Evolutionary conservation across 352 stramenopile species (phyloP), one percentile per base, ranked within the genome.

Genomic region (Phytophthora quininea): DNA sequence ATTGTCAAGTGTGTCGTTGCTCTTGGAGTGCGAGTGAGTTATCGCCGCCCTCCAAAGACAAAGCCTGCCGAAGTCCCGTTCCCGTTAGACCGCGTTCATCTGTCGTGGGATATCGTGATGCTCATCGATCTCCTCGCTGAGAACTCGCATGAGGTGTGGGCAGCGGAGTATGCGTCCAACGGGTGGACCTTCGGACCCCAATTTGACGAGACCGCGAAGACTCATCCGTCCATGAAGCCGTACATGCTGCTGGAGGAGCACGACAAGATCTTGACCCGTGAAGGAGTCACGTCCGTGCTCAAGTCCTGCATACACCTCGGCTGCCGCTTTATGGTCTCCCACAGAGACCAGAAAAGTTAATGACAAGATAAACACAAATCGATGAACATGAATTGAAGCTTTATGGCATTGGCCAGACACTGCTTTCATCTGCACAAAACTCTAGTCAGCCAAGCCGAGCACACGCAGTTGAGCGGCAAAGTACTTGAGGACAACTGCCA

Each of bases 141-240:
- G 60, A 91, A 91, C 63, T 75, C 82, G 31, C 82, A 93, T 45
- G 82, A 91, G 56, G 78, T 91, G 27, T 93, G 84, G 84, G 82
- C 84, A 3, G 57, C 68, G 0, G 73, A 79, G 4, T 88, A 87
- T 61, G 53, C 78, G 15, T 19, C 69, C 4, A 74, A 62, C 8
- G 79, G 79, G 0, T 93, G 84, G 84, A 55, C 32, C 3, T 62
- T 61, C 15, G 77, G 78, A 6, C 19, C 54, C 1, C 40, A 67
- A 15, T 91, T 89, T 50, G 78, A 91, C 54, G 61, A 67, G 4
- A 54, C 53, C 14, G 43, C 46, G 8, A 86, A 84, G 52, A 77
- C 61, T 0, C 84, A 93, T 51, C 84, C 84, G 24, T 85, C 79
- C 1, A 63, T 93, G 8, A 80, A 79, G 59, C 63, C 82, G 3